Evolutionary conservation across 2,329 filamentous ascomycete genomes (phyloP).

Genomic region (Didymellaceae sp.): DNA sequence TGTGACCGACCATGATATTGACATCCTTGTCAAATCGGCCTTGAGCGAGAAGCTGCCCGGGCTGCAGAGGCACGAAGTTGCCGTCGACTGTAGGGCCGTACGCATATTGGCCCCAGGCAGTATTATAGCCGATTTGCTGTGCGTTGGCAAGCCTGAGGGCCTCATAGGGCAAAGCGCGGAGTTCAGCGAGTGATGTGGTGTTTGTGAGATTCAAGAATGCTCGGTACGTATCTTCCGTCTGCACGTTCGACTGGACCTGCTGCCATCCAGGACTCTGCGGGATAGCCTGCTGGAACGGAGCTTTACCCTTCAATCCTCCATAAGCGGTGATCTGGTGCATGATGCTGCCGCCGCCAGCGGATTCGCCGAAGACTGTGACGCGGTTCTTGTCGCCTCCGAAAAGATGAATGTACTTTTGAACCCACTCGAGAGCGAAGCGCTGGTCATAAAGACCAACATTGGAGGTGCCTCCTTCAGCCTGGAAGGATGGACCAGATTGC

Average conservation of each 20-base stretch:
- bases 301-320: constrained; percentile 47
- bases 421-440: constrained; percentile 49
- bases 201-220: constrained; percentile 42
- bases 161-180: constrained; percentile 40
- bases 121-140: constrained; percentile 39
- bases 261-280: constrained; percentile 51
- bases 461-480: constrained; percentile 42
- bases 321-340: constrained; percentile 52
- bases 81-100: constrained; percentile 48
- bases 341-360: constrained; percentile 48
- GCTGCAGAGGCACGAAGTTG: constrained; percentile 39
- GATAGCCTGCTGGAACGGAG: constrained; percentile 48
- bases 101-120: constrained; percentile 41
- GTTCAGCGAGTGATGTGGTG: constrained; percentile 42
- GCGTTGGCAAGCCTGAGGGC: constrained; percentile 45
- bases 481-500: constrained; percentile 41
- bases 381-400: constrained; percentile 49
- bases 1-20: constrained; percentile 51
- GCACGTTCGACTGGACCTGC: constrained; percentile 30
- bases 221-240: constrained; percentile 41
- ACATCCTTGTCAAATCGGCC: constrained; percentile 48
- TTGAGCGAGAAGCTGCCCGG: constrained; percentile 45
- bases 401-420: constrained; percentile 48
- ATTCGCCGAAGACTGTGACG: constrained; percentile 50
- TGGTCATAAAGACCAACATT: constrained; percentile 50